phyloP scores from a whole-genome alignment of 1,284 basidiomycete species.

The Takashimella tepidaria region DNA sequence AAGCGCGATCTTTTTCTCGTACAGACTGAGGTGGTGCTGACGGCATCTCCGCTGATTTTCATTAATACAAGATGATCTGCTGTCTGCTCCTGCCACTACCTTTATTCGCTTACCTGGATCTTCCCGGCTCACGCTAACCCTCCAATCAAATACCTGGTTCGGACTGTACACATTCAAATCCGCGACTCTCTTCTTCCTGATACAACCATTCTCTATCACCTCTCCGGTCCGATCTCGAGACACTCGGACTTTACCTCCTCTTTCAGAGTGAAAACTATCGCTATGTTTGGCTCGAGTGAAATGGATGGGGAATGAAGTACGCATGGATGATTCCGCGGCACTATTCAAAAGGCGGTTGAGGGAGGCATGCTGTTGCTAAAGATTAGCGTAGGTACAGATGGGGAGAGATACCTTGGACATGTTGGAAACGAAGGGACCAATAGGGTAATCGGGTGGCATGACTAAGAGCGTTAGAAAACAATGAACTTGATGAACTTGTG shows the following conservation, averaged over 20 bases:
- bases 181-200: slow-evolving; percentile 76
- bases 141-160: slow-evolving; percentile 77
- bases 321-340: slow-evolving; percentile 49
- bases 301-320: slow-evolving; percentile 58
- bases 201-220: slow-evolving; percentile 57
- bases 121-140: slow-evolving; percentile 86
- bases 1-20: slow-evolving; percentile 81
- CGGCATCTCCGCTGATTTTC: slow-evolving; percentile 41
- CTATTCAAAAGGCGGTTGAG: slow-evolving; percentile 81
- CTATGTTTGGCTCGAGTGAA: slow-evolving; percentile 74
- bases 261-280: slow-evolving; percentile 68
- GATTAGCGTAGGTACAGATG: slow-evolving; percentile 11
- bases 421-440: slow-evolving; percentile 75
- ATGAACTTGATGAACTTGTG: no score
- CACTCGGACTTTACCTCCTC: slow-evolving; percentile 64
- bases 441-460: slow-evolving; percentile 45
- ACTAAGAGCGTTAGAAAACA: slow-evolving; percentile 56
- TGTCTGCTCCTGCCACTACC: no score
- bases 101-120: no score
- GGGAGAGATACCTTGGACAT: slow-evolving; percentile 69
- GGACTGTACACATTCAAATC: slow-evolving; percentile 85
- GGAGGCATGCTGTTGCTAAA: slow-evolving; percentile 72
- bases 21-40: slow-evolving; percentile 46
- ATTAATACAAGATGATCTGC: no score
- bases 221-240: slow-evolving; percentile 69